These are phyloP conservation scores for Pythium brachiatum DNA, from an alignment of 352 stramenopile genomes.

Conservation along the genomic window DNA sequence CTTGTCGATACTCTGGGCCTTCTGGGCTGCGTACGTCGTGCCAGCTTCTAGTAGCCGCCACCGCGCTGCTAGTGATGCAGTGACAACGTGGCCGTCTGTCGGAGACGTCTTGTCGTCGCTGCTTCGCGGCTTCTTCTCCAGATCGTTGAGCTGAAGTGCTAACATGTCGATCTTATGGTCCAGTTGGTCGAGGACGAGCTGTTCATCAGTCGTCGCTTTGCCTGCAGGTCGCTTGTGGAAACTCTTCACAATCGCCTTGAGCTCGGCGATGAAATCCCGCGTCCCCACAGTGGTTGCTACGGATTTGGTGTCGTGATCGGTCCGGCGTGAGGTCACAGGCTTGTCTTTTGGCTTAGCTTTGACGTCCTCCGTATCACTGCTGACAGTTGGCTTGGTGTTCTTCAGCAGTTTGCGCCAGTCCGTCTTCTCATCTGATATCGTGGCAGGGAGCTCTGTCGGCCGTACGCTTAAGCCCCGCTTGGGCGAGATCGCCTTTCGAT, in stretches of 20 bases:
- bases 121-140: constrained; percentile 9
- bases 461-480: constrained; percentile 40
- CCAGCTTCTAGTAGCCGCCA: constrained; percentile 60
- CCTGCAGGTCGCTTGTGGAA: constrained; percentile 35
- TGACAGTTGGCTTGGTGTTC: constrained; percentile 7
- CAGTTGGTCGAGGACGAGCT: constrained; percentile 40
- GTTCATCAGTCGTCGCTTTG: constrained; percentile 4
- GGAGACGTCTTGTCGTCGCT: background rate
- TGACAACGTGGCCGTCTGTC: constrained; percentile 1
- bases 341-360: background rate
- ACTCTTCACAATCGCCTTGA: constrained; percentile 47
- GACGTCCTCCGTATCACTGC: background rate
- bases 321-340: background rate
- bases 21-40: constrained; percentile 44
- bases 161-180: constrained; percentile 55
- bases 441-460: constrained; percentile 42
- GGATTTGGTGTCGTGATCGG: background rate
- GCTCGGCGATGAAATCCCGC: constrained; percentile 44
- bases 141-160: constrained; percentile 36
- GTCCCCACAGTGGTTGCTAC: constrained; percentile 15
- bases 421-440: constrained; percentile 58
- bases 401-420: constrained; percentile 72
- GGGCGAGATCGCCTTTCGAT: constrained; percentile 3
- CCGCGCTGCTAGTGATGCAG: constrained; percentile 32
- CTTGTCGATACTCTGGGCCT: constrained; percentile 29